phyloP scores from a whole-genome alignment of 371 early-diverging fungal species.

The Mortierella sp. region DNA sequence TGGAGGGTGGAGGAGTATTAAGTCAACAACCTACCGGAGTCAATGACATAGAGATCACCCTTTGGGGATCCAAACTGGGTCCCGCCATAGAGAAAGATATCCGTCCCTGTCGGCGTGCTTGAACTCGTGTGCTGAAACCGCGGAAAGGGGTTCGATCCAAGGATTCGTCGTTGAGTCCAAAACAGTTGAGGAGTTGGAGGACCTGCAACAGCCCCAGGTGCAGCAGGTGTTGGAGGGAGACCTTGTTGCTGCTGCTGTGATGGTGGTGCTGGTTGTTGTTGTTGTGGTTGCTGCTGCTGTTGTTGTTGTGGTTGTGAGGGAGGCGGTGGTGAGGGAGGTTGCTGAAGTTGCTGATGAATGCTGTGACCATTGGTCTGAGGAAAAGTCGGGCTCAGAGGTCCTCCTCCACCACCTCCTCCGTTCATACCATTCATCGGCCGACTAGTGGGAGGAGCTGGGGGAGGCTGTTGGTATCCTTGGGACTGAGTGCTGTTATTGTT shows the following conservation, averaged over 20 bases:
- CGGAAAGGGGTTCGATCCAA: slow-evolving; percentile 56
- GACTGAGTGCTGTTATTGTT: neutral
- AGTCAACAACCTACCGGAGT: slow-evolving; percentile 62
- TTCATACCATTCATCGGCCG: slow-evolving; percentile 9
- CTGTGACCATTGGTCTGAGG: slow-evolving; percentile 7
- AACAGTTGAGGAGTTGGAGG: slow-evolving; percentile 23
- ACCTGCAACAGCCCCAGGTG: neutral
- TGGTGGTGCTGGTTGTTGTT: no score
- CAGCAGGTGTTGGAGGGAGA: neutral
- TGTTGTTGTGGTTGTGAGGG: slow-evolving; percentile 6
- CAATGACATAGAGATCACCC: slow-evolving; percentile 68
- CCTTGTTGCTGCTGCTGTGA: slow-evolving; percentile 7
- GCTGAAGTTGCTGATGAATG: slow-evolving; percentile 6
- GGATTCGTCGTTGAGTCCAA: slow-evolving; percentile 27
- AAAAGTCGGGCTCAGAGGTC: slow-evolving; percentile 15
- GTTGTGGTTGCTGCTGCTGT: slow-evolving; percentile 12
- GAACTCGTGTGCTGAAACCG: slow-evolving; percentile 70
- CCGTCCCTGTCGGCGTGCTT: slow-evolving; percentile 58
- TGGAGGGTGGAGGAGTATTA: neutral
- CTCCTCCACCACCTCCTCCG: neutral
- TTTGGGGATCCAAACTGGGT: slow-evolving; percentile 54
- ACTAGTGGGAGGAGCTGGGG: slow-evolving; percentile 15
- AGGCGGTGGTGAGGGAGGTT: neutral
- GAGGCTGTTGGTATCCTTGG: slow-evolving; percentile 40
- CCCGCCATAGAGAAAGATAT: slow-evolving; percentile 70